Evolutionary conservation across 148 eudicot genomes (phyloP).

Genomic region (Silene latifolia): DNA sequence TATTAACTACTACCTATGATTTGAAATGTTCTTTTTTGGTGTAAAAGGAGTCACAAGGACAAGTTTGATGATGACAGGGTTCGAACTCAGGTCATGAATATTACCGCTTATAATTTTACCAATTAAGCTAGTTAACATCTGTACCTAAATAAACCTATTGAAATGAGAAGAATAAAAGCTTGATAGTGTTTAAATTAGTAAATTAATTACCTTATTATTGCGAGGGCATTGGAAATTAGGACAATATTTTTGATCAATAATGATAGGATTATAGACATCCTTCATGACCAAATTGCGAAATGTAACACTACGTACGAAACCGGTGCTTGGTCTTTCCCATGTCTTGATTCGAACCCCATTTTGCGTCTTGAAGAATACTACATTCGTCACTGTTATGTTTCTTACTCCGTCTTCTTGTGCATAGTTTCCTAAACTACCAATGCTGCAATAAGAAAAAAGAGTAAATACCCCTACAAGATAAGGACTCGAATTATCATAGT

Average conservation of each 20-base stretch:
- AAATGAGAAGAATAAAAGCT: too few relatives aligned
- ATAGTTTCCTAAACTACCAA: constrained; percentile 53
- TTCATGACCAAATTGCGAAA: constrained; percentile 44
- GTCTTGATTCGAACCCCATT: constrained; percentile 55
- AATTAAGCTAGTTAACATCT: too few relatives aligned
- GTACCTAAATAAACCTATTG: too few relatives aligned
- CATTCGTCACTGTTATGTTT: constrained; percentile 42
- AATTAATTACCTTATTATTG: background rate
- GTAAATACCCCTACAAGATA: too few relatives aligned
- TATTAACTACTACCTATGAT: too few relatives aligned
- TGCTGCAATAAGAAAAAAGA: constrained; percentile 22
- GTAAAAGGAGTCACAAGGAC: too few relatives aligned
- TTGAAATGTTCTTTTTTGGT: too few relatives aligned
- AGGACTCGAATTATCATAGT: too few relatives aligned
- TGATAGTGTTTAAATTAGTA: too few relatives aligned
- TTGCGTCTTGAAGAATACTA: constrained; percentile 33
- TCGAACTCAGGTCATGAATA: too few relatives aligned
- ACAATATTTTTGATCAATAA: constrained; percentile 55
- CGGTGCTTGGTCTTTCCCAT: constrained; percentile 39
- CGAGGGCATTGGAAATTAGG: constrained; percentile 40
- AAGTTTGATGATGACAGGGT: too few relatives aligned
- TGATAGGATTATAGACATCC: constrained; percentile 46
- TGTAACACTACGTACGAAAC: constrained; percentile 33
- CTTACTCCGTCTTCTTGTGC: constrained; percentile 43
- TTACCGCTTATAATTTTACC: too few relatives aligned